Conservation (phyloP, 2,329 filamentous ascomycete species). For the Seiridium cupressi region DNA sequence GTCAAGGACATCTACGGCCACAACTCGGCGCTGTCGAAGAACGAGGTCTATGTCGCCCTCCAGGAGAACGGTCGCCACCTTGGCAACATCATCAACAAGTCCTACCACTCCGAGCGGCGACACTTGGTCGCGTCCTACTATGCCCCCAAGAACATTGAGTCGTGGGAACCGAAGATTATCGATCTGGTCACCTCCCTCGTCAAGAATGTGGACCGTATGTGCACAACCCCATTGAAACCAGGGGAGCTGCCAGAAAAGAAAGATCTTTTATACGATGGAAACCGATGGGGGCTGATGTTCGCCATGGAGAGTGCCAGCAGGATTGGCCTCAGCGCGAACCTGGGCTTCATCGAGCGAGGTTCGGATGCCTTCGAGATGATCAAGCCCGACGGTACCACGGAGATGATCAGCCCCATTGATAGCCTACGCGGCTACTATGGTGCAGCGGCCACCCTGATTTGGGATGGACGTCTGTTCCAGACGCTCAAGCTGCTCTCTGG, state of each 20-base stretch:
- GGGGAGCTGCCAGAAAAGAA: slow-evolving; percentile 12
- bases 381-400: background rate
- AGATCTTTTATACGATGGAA: slow-evolving; percentile 17
- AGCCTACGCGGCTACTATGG: no score
- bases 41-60: background rate
- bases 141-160: background rate
- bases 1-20: slow-evolving; percentile 11
- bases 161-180: slow-evolving; percentile 6
- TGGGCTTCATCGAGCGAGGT: slow-evolving; percentile 3
- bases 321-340: slow-evolving; percentile 3
- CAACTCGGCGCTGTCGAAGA: slow-evolving; percentile 4
- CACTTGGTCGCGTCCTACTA: slow-evolving; percentile 5
- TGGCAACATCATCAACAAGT: slow-evolving; percentile 1
- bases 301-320: background rate
- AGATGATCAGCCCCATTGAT: background rate
- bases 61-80: background rate
- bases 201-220: background rate
- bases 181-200: background rate
- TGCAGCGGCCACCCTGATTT: background rate
- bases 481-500: background rate
- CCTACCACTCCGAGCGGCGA: slow-evolving; percentile 3
- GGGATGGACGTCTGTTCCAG: background rate
- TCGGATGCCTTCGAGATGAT: background rate
- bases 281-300: slow-evolving; percentile 10
- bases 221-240: slow-evolving; percentile 12